Evolutionary conservation across 768 basidiomycete species (phyloP), one percentile per base, ranked within the genome.

Genomic region (Cystobasidium onofrii): DNA sequence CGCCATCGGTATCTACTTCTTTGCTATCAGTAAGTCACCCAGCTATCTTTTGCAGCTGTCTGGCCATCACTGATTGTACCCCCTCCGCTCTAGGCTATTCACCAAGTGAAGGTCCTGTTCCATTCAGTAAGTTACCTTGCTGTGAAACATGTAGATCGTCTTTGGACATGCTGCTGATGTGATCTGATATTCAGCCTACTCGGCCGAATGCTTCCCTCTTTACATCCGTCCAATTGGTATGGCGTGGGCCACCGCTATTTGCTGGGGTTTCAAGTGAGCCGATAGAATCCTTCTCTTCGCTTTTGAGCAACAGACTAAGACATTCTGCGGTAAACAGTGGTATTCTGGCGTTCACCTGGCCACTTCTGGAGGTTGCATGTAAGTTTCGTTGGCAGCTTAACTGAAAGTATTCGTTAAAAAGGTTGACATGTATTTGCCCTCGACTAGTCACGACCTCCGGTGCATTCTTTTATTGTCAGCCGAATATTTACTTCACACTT

Each of bases 121-220:
- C 76, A 0, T 75, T 76, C 74, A 41, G 39, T 64, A 64, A 41
- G 39, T 17, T 27, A 3, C 17, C 36, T 23, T 41, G 36, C 44
- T 12, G 4, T 46, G n/a, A n/a, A 27, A 9, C 20, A 7, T n/a
- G 9, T 31, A 15, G 61, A 64, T 27, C 27, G 9, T 18, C 27
- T 61, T 2, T 61, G 3, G 33, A 4, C 10, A 29, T 41, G 74
- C n/a, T 64, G 20, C 54, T 17, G 46, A 34, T 7, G 31, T 72
- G 10, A 52, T 41, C n/a, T 55, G 39, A 1, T 12, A 13, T 15
- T 78, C 78, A 70, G 60, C 76, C 20, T 78, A 78, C 62, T 75
- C 73, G 18, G 76, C 77, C 33, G 77, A 78, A 46, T 77, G 72
- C 0, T 80, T 78, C 77, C 79, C 78, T 25, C 71, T 78, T 31